phyloP scores from a whole-genome alignment of 352 stramenopile genomes.

The Pythium grandisporangium region DNA sequence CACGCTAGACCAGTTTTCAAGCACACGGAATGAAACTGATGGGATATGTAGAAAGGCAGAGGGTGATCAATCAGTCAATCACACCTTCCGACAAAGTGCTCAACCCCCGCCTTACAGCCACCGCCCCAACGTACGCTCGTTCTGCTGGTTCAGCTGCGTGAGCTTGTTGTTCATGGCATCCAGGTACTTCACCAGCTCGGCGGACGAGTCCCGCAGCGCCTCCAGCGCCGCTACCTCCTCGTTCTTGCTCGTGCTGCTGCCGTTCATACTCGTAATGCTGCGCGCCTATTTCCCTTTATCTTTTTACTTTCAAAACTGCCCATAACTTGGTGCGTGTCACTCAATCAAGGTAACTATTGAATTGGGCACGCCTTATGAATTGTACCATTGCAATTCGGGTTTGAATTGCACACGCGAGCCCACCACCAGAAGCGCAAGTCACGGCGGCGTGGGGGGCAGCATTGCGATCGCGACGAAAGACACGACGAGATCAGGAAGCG shows the following conservation, averaged over 20 bases:
- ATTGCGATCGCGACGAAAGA: no score
- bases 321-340: no score
- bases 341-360: no score
- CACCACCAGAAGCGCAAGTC: neutral
- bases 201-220: conserved; percentile 66
- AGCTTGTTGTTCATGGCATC: conserved; percentile 71
- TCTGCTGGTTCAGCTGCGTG: conserved; percentile 70
- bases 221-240: conserved; percentile 75
- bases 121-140: conserved; percentile 54
- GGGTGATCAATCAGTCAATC: neutral
- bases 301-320: no score
- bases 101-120: conserved; percentile 1
- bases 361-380: no score
- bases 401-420: conserved; percentile 3
- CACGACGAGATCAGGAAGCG: neutral
- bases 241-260: no score
- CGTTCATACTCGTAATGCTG: no score
- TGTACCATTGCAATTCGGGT: conserved; percentile 2
- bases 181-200: conserved; percentile 62
- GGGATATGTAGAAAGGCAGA: neutral
- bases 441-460: no score
- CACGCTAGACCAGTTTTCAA: conserved; percentile 80
- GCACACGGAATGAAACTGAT: conserved; percentile 60
- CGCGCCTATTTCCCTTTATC: no score
- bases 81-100: no score